phyloP scores from a whole-genome alignment of 2,329 filamentous ascomycete genomes.

The Aspergillus felis region DNA sequence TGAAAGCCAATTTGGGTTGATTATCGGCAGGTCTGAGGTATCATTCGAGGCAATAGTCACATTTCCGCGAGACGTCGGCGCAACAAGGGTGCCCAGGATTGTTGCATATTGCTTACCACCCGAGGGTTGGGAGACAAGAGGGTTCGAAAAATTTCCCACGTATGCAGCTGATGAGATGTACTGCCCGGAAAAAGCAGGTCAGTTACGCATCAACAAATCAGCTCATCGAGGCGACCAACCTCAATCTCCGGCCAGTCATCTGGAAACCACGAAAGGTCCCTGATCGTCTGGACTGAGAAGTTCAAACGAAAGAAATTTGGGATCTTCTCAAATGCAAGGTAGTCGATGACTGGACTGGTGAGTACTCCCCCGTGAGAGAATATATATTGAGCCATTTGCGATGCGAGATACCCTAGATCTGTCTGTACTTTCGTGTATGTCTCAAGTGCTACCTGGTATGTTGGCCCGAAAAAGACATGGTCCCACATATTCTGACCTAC shows the following conservation, averaged over 20 bases:
- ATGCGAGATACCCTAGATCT: slow-evolving; percentile 11
- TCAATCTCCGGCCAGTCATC: slow-evolving; percentile 39
- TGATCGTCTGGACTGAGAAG: slow-evolving; percentile 15
- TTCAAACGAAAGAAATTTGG: slow-evolving; percentile 16
- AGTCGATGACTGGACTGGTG: slow-evolving; percentile 26
- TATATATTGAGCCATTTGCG: slow-evolving; percentile 13
- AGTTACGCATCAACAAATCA: background rate
- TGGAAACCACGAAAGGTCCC: slow-evolving; percentile 26
- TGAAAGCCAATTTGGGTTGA: slow-evolving; percentile 47
- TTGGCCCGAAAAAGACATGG: slow-evolving; percentile 28
- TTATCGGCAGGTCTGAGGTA: slow-evolving; percentile 36
- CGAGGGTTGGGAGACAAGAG: slow-evolving; percentile 18
- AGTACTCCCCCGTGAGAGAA: slow-evolving; percentile 20
- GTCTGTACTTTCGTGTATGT: slow-evolving; percentile 19
- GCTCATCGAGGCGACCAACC: slow-evolving; percentile 8
- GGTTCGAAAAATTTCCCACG: slow-evolving; percentile 25
- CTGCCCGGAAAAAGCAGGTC: slow-evolving; percentile 5
- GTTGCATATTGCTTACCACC: slow-evolving; percentile 24
- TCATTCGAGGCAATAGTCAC: slow-evolving; percentile 36
- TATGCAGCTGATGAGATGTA: slow-evolving; percentile 26
- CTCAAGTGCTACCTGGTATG: slow-evolving; percentile 24
- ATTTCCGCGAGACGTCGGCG: slow-evolving; percentile 45
- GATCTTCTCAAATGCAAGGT: slow-evolving; percentile 33
- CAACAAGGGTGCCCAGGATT: slow-evolving; percentile 22
- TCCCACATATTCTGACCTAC: slow-evolving; percentile 39